phyloP scores from a whole-genome alignment of 2,329 filamentous ascomycete species.

The Talaromyces sp. region DNA sequence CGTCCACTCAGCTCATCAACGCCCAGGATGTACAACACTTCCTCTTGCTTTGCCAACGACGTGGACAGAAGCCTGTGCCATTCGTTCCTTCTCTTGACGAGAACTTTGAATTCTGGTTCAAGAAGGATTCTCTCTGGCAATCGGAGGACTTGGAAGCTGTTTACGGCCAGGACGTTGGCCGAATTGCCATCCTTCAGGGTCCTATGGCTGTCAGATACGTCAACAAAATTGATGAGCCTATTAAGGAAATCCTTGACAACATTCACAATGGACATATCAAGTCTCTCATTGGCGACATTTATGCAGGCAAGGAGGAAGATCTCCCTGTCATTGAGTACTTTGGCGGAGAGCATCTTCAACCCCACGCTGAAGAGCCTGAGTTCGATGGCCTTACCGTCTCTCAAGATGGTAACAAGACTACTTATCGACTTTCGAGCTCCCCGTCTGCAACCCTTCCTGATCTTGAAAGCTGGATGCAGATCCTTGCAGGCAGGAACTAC shows the following conservation, averaged over 20 bases:
- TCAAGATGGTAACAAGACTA: constrained; percentile 74
- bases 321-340: constrained; percentile 94
- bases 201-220: constrained; percentile 91
- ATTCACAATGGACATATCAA: constrained; percentile 88
- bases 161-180: constrained; percentile 90
- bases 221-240: constrained; percentile 83
- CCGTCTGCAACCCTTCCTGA: constrained; percentile 73
- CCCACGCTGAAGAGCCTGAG: constrained; percentile 69
- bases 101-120: constrained; percentile 99
- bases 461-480: constrained; percentile 78
- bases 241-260: constrained; percentile 89
- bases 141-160: constrained; percentile 96
- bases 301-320: constrained; percentile 67
- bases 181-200: constrained; percentile 94
- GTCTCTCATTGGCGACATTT: constrained; percentile 74
- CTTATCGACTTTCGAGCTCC: constrained; percentile 77
- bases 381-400: constrained; percentile 83
- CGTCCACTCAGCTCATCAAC: constrained; percentile 88
- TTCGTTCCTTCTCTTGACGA: constrained; percentile 95
- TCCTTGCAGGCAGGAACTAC: constrained; percentile 79
- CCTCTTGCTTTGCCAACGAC: constrained; percentile 84
- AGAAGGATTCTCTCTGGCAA: constrained; percentile 99
- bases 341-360: constrained; percentile 75
- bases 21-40: constrained; percentile 98
- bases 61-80: constrained; percentile 91